phyloP scores from a whole-genome alignment of 2,329 filamentous ascomycete genomes.

The Elsinoe arachidis region DNA sequence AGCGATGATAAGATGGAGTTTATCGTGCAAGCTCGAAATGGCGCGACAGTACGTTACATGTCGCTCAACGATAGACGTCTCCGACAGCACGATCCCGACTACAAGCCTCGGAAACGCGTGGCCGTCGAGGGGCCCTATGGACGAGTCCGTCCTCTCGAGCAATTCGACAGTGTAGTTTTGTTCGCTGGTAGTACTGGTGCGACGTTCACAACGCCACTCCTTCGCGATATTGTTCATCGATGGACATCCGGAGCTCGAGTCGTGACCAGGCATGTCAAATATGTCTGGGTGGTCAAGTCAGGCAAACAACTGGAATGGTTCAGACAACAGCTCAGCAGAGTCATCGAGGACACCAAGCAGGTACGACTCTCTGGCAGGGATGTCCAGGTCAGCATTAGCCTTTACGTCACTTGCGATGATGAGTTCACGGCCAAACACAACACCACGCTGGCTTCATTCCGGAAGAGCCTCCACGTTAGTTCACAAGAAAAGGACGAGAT shows the following conservation, averaged over 20 bases:
- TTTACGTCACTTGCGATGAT: constrained; percentile 49
- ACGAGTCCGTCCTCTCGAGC: constrained; percentile 33
- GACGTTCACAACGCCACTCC: constrained; percentile 48
- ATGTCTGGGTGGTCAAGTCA: constrained; percentile 53
- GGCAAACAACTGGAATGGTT: constrained; percentile 47
- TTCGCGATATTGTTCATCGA: constrained; percentile 45
- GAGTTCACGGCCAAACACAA: constrained; percentile 36
- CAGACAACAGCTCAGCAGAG: constrained; percentile 39
- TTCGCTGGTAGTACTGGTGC: constrained; percentile 53
- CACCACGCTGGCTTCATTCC: constrained; percentile 20
- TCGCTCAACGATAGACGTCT: constrained; percentile 39
- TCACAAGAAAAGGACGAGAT: constrained; percentile 10
- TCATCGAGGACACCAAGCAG: constrained; percentile 35
- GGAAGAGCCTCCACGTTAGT: background rate
- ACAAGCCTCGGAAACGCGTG: constrained; percentile 12
- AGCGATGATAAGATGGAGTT: constrained; percentile 49
- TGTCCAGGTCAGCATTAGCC: constrained; percentile 41
- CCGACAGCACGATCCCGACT: constrained; percentile 9
- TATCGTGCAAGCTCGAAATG: constrained; percentile 45
- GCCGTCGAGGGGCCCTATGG: constrained; percentile 26
- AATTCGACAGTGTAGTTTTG: constrained; percentile 54
- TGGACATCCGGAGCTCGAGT: constrained; percentile 26
- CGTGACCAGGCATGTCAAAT: constrained; percentile 43
- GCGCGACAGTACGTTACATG: constrained; percentile 45
- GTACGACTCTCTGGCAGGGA: constrained; percentile 30